phyloP scores from a whole-genome alignment of 1,284 basidiomycete genomes.

The Trichosporon inkin region DNA sequence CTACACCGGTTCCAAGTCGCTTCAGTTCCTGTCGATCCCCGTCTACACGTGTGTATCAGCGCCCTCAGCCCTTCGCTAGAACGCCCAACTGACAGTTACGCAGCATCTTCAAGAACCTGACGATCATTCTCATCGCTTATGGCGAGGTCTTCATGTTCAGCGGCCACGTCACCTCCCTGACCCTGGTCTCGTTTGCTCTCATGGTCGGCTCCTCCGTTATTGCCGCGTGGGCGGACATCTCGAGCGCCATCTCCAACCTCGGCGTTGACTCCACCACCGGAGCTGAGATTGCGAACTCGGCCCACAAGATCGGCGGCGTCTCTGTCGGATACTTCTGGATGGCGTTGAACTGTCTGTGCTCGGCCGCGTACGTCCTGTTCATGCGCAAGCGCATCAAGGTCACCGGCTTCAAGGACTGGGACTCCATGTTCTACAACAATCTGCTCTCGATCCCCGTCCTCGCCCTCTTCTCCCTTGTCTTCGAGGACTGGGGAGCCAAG shows the following conservation, averaged over 20 bases:
- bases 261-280: slow-evolving; percentile 46
- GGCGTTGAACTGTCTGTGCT: slow-evolving; percentile 83
- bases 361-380: slow-evolving; percentile 86
- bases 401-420: slow-evolving; percentile 99
- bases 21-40: slow-evolving; percentile 90
- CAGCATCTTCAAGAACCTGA: slow-evolving; percentile 94
- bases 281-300: slow-evolving; percentile 30
- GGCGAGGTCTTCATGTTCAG: slow-evolving; percentile 98
- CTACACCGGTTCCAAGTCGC: slow-evolving; percentile 95
- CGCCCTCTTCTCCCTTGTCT: slow-evolving; percentile 71
- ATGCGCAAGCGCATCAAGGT: slow-evolving; percentile 98
- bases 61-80: not conserved
- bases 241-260: slow-evolving; percentile 42
- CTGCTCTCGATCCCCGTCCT: slow-evolving; percentile 89
- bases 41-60: slow-evolving; percentile 64
- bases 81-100: not conserved
- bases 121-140: slow-evolving; percentile 97
- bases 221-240: slow-evolving; percentile 90
- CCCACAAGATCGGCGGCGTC: slow-evolving; percentile 48
- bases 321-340: slow-evolving; percentile 94
- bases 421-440: slow-evolving; percentile 99
- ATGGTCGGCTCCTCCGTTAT: slow-evolving; percentile 97
- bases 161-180: slow-evolving; percentile 79
- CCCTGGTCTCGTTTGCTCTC: slow-evolving; percentile 81
- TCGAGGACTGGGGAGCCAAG: slow-evolving; percentile 84